A percentile compares a stretch with the other conserved stretches of the same genome.
Conservation (phyloP, 257 asterid genomes). For the Nicotiana obtusifolia region DNA sequence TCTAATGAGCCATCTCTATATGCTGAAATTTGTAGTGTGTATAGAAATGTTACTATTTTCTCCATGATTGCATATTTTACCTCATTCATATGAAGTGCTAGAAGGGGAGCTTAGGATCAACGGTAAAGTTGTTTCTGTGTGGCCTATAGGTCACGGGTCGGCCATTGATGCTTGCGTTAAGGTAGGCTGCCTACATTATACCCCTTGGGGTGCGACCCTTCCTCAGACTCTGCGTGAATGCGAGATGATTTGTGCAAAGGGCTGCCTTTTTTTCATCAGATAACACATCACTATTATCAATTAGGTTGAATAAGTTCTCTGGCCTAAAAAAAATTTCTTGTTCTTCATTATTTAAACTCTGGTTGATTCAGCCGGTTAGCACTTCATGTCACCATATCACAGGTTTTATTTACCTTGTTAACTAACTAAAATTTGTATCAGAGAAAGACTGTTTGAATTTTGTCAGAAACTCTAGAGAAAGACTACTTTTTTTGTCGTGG, state of each 20-base stretch:
- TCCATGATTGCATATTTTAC: background rate
- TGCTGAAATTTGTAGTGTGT: background rate
- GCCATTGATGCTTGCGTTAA: too few species aligned
- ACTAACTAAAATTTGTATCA: background rate
- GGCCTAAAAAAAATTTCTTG: background rate
- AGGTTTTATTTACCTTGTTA: background rate
- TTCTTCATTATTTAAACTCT: background rate
- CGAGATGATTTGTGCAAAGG: too few species aligned
- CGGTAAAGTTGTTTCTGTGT: too few species aligned
- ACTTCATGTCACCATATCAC: background rate
- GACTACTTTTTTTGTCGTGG: background rate
- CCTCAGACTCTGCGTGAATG: too few species aligned
- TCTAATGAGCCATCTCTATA: background rate
- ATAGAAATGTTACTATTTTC: background rate
- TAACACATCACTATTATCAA: background rate
- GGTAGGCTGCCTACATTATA: too few species aligned
- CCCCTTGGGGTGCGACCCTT: too few species aligned
- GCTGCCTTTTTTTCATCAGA: background rate
- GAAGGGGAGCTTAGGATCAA: too few species aligned
- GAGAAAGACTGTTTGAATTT: background rate
- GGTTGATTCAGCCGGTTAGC: background rate
- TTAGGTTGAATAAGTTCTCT: background rate
- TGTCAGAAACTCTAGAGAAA: background rate
- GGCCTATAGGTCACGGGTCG: too few species aligned
- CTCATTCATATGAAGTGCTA: slow-evolving; percentile 2